Conservation (phyloP, 2,329 filamentous ascomycete genomes). For the Hymenotorrendiella dingleyae region DNA sequence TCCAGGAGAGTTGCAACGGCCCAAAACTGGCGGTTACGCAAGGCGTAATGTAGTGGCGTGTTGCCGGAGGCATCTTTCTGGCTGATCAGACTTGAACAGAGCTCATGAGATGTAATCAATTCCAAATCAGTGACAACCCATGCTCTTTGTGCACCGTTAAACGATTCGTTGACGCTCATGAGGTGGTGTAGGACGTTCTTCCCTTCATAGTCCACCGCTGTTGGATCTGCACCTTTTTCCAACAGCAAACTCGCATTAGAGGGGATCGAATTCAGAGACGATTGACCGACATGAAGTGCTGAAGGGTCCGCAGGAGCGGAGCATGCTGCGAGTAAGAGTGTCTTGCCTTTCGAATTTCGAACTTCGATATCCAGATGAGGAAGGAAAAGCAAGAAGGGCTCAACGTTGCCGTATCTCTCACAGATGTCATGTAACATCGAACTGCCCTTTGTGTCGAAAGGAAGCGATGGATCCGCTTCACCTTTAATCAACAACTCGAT, state of each 20-base stretch:
- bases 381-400: conserved; percentile 2
- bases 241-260: conserved; percentile 10
- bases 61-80: conserved; percentile 12
- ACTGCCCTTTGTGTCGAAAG: conserved; percentile 1
- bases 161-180: too few relatives aligned
- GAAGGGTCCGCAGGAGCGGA: neutral
- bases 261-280: neutral
- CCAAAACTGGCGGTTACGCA: neutral
- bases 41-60: conserved; percentile 10
- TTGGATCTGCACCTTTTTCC: conserved; percentile 11
- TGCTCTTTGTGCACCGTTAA: too few relatives aligned
- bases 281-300: neutral
- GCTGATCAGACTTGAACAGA: neutral
- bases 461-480: conserved; percentile 1
- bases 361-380: conserved; percentile 3
- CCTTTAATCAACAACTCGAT: neutral
- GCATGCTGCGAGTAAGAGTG: conserved; percentile 7
- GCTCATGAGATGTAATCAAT: neutral
- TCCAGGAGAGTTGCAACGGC: conserved; percentile 2
- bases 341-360: conserved; percentile 4
- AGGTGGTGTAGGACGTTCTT: conserved; percentile 20
- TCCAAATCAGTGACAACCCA: neutral
- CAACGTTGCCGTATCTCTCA: conserved; percentile 2
- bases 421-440: conserved; percentile 4
- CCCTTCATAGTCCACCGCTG: conserved; percentile 11